phyloP scores from a whole-genome alignment of 192 early-diverging fungal species.

The Nowakowskiella sp. region DNA sequence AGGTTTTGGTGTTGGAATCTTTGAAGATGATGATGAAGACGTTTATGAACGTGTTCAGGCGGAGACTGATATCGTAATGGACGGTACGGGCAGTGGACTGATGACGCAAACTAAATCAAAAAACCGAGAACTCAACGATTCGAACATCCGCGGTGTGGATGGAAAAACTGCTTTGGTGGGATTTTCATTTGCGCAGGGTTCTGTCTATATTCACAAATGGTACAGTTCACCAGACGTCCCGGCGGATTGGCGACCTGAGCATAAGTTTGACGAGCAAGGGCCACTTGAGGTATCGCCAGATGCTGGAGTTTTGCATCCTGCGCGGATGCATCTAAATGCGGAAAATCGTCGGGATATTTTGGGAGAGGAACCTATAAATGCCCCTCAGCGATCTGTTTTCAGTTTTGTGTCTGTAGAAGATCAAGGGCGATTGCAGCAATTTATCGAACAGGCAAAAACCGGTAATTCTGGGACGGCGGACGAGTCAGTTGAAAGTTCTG shows the following conservation, averaged over 20 bases:
- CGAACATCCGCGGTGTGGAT: too few relatives aligned
- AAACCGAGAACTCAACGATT: too few relatives aligned
- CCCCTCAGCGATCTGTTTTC: constrained; percentile 62
- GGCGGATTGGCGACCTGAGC: too few relatives aligned
- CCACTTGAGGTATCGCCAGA: background rate
- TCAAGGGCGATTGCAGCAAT: constrained; percentile 53
- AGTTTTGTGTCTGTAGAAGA: constrained; percentile 55
- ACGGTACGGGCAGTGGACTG: too few relatives aligned
- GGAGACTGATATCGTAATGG: too few relatives aligned
- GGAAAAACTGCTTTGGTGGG: too few relatives aligned
- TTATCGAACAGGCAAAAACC: constrained; percentile 32
- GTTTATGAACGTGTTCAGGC: too few relatives aligned
- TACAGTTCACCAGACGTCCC: too few relatives aligned
- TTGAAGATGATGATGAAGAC: constrained; percentile 50
- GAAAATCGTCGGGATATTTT: constrained; percentile 56
- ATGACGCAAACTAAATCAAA: too few relatives aligned
- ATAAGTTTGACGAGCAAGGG: background rate
- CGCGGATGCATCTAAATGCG: constrained; percentile 16
- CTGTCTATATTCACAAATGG: too few relatives aligned
- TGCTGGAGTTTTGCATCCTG: background rate
- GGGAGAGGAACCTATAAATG: constrained; percentile 62
- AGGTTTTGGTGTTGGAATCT: constrained; percentile 58
- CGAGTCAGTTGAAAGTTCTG: constrained; percentile 21
- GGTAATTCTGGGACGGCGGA: background rate
- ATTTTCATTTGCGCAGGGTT: too few relatives aligned